A percentile compares a stretch with the other conserved stretches of the same genome.
Conservation (phyloP, 805 yeast species). For the Debaryomyces hansenii region DNA sequence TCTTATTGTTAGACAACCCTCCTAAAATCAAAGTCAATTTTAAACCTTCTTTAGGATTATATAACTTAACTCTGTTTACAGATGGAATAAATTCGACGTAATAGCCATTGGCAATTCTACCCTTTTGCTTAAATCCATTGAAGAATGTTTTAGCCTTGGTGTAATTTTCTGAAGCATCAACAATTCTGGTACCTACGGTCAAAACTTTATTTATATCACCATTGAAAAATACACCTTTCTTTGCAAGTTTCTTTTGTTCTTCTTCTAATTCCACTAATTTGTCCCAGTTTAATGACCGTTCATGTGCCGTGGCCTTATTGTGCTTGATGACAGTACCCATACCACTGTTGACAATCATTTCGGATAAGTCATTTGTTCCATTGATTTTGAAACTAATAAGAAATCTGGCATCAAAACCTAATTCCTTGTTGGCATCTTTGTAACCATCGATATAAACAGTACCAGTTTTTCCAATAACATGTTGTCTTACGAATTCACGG, state of each 20-base stretch:
- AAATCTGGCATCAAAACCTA: conserved; percentile 64
- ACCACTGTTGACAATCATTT: conserved; percentile 61
- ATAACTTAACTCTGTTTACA: conserved; percentile 66
- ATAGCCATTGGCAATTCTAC: conserved; percentile 57
- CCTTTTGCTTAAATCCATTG: conserved; percentile 66
- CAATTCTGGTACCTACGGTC: conserved; percentile 58
- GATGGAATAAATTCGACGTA: conserved; percentile 68
- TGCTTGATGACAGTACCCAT: conserved; percentile 78
- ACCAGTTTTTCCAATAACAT: conserved; percentile 71
- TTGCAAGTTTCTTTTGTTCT: conserved; percentile 50
- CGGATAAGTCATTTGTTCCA: conserved; percentile 61
- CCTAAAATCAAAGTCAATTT: conserved; percentile 72
- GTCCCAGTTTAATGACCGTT: conserved; percentile 78
- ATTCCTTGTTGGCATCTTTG: conserved; percentile 54
- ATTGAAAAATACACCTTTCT: conserved; percentile 62
- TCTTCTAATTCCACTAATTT: conserved; percentile 67
- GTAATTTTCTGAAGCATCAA: conserved; percentile 77
- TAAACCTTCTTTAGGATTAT: conserved; percentile 69
- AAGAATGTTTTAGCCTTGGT: conserved; percentile 73
- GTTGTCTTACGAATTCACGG: conserved; percentile 71
- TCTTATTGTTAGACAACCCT: conserved; percentile 54
- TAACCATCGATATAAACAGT: conserved; percentile 60
- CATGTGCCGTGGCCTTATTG: conserved; percentile 65
- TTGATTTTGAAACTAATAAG: conserved; percentile 56
- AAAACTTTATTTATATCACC: conserved; percentile 43